Base-by-base conservation (phyloP, 176 grass and related monocot species). In the Triticum turgidum region DNA sequence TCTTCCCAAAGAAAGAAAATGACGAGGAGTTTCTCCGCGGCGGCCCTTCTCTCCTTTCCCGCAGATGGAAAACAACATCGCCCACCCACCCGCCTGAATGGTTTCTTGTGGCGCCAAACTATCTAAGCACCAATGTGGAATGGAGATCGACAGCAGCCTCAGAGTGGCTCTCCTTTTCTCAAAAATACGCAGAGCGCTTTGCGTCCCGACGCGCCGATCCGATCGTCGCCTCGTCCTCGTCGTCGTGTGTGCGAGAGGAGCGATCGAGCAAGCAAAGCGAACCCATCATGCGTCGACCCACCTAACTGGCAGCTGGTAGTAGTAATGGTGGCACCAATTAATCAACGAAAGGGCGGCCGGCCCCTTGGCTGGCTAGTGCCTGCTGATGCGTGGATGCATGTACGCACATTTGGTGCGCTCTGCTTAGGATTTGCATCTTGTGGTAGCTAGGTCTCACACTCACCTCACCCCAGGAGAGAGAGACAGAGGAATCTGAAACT, bases 401-500 rank as follows among this genome's bases (percentile, higher is more conserved):
- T 69, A 22, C 45, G 49, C 37, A n/a, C 7, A 5, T 29, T 7
- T 69, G 85, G 85, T 91, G 89, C 89, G 89, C 59, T 87, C 89
- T 69, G 58, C 59, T 72, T 37, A 91, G 89, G 89, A 91, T 87
- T 89, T 80, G 85, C 89, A 91, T 73, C 44, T 49, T 58, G 54
- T 18, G 5, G 54, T 58, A 58, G 54, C 54, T 49, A 76, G 73
- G 42, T 29, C 37, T 69, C 66, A 54, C 73, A 52, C 73, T 29
- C 45, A 8, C 51, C 13, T 47, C 44, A 4, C 52, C 54, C 56
- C 56, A 59, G 56, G 56, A 59, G 30, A 47, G 41, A 89, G 77
- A 68, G 77, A 37, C 84, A 65, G 6, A 7, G 76, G 58, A 80
- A 79, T 87, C 73, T 11, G 44, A 80, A 76, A 61, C 75, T 71